Evolutionary conservation across 148 eudicot species (phyloP), one percentile per base, ranked within the genome.

Genomic region (Cornus controversa): DNA sequence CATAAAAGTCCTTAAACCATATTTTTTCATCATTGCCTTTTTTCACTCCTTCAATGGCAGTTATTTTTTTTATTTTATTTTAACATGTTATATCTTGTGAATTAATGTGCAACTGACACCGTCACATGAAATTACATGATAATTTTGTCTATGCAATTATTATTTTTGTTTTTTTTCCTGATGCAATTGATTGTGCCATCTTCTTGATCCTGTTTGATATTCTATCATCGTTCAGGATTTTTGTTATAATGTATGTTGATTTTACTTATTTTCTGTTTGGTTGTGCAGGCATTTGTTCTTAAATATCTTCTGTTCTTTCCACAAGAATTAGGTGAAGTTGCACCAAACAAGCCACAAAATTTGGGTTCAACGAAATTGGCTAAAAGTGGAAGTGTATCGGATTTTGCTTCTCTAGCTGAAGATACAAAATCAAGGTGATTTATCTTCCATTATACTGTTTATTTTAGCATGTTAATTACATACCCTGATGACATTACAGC

Each of bases 231-330:
- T n/a, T 64, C 42, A 73, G n/a, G 2, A 25, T 65, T 14, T n/a
- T 62, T 25, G 57, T 75, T n/a, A 6, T 67, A 31, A 8, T 34
- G 13, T 40, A 64, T 6, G 63, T 72, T 42, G 67, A 40, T 54
- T 54, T 57, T 47, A 50, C 24, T 13, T 10, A 75, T 23, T 67
- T 60, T 65, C 25, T 67, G 28, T 72, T 67, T 76, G 67, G 15
- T 76, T 81, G 29, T 86, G 88, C 96, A 94, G 98, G 98, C 93
- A 68, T 91, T 94, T 78, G 90, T 94, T 79, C 94, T 94, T 75
- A 94, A 90, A 68, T 78, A 89, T 81, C 94, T 94, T 74, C 74
- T 94, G 50, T 94, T 94, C 78, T 77, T 66, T 42, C 83, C 85
- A 24, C 93, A 94, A 70, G 89, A 85, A 53, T 79, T 78, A 37